Evolutionary conservation across 306 rosid species (phyloP).

Genomic region (Vachellia pachyceras): DNA sequence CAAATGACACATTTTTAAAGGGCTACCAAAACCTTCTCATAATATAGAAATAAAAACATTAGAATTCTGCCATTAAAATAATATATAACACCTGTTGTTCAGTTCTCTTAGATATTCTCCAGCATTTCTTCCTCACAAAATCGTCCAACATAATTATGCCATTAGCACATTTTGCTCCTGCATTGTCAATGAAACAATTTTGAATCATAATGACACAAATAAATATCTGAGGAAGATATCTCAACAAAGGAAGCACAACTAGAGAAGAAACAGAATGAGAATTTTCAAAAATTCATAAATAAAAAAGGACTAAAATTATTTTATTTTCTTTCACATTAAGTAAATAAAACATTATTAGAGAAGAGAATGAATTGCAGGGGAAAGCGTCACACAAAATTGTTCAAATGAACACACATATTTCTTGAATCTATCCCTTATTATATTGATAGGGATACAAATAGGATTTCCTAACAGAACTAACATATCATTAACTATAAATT

Average conservation of each 20-base stretch:
- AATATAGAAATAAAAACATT: conserved; percentile 8
- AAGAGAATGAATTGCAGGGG: neutral
- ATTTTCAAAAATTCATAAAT: neutral
- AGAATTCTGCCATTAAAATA: conserved; percentile 22
- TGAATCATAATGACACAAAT: conserved; percentile 10
- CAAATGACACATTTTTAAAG: neutral
- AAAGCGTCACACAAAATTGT: neutral
- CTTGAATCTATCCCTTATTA: neutral
- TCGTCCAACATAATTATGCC: conserved; percentile 74
- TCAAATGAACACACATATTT: neutral
- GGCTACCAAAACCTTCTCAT: neutral
- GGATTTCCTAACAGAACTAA: neutral
- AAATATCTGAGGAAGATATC: neutral
- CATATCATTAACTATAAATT: neutral
- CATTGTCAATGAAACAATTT: conserved; percentile 37
- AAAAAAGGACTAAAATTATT: neutral
- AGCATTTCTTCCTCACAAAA: conserved; percentile 73
- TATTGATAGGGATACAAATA: neutral
- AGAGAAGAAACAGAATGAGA: conserved; percentile 15
- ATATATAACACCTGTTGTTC: conserved; percentile 58
- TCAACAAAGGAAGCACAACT: conserved; percentile 13
- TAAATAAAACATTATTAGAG: neutral
- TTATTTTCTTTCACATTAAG: neutral
- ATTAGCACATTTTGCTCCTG: conserved; percentile 76
- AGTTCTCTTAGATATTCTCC: conserved; percentile 54